Conservation (phyloP, 2,329 filamentous ascomycete species). For the Scopulariopsis brevicaulis region DNA sequence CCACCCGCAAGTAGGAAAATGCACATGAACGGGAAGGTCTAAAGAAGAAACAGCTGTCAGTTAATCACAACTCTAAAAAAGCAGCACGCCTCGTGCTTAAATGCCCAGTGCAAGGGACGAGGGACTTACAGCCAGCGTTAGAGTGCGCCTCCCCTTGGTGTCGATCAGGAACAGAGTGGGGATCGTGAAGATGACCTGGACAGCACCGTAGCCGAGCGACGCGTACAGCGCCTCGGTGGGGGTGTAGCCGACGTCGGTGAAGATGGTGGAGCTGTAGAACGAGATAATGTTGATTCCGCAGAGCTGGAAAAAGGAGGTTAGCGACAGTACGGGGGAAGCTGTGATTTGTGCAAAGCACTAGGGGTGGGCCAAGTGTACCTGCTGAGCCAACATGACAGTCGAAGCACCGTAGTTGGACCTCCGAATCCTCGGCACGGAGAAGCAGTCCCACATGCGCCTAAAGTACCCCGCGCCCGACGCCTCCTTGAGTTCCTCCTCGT, state of each 20-base stretch:
- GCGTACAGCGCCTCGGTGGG: constrained; percentile 17
- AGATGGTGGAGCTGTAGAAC: constrained; percentile 18
- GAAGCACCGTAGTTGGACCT: constrained; percentile 7
- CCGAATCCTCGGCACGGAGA: constrained; percentile 6
- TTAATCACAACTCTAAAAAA: no score
- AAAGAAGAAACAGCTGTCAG: background rate
- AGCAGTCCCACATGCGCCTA: constrained; percentile 6
- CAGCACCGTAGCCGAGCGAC: constrained; percentile 20
- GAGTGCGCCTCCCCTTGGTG: constrained; percentile 12
- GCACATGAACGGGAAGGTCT: constrained; percentile 23
- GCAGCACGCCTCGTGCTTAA: no score
- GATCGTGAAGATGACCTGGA: constrained; percentile 21
- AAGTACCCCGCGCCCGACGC: constrained; percentile 4
- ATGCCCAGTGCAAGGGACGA: background rate
- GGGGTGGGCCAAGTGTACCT: constrained; percentile 7
- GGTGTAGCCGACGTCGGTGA: constrained; percentile 14
- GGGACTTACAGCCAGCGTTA: constrained; percentile 11
- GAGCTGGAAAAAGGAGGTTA: no score
- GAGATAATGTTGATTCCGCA: constrained; percentile 12
- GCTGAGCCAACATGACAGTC: constrained; percentile 7
- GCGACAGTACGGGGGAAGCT: no score
- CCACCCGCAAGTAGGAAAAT: constrained; percentile 19
- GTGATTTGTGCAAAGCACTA: no score
- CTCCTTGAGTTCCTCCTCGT: constrained; percentile 5
- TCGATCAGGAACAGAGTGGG: constrained; percentile 15